Evolutionary conservation across 345 rosid species (phyloP).

Genomic region (Populus ilicifolia): DNA sequence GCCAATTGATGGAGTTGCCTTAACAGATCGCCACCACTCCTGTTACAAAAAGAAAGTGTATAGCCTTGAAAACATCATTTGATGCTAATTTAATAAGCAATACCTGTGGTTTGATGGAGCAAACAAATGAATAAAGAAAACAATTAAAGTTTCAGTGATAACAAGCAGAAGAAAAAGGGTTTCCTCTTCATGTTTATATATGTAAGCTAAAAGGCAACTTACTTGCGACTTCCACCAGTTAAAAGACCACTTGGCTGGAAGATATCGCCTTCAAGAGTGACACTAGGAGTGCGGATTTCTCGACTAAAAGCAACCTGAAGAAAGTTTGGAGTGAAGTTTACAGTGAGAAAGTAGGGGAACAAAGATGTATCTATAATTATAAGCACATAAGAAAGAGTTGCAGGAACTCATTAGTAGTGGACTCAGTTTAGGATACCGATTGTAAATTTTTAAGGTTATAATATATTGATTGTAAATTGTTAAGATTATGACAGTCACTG

Average conservation of each 20-base stretch:
- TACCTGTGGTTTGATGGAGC: neutral
- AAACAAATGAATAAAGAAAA: neutral
- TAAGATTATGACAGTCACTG: too few relatives aligned
- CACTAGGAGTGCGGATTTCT: constrained; percentile 69
- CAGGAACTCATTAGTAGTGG: neutral
- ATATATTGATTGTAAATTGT: too few relatives aligned
- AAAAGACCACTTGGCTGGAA: constrained; percentile 96
- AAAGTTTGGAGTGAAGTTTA: neutral
- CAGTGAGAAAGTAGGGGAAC: neutral
- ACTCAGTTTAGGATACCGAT: neutral
- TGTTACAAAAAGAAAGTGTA: constrained; percentile 12
- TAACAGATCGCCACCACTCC: constrained; percentile 82
- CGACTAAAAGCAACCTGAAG: constrained; percentile 76
- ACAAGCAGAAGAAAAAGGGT: neutral
- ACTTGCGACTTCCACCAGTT: constrained; percentile 98
- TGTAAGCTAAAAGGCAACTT: constrained; percentile 14
- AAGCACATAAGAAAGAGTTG: neutral
- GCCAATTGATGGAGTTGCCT: constrained; percentile 79
- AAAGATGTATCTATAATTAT: neutral
- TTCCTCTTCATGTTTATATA: neutral
- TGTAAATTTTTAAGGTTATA: neutral
- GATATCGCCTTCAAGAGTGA: constrained; percentile 92
- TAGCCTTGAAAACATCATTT: constrained; percentile 1
- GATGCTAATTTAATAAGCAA: neutral
- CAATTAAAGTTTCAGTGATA: neutral